Evolutionary conservation across 2,329 filamentous ascomycete genomes (phyloP), one percentile per base, ranked within the genome.

Genomic region (Alternaria burnsii): DNA sequence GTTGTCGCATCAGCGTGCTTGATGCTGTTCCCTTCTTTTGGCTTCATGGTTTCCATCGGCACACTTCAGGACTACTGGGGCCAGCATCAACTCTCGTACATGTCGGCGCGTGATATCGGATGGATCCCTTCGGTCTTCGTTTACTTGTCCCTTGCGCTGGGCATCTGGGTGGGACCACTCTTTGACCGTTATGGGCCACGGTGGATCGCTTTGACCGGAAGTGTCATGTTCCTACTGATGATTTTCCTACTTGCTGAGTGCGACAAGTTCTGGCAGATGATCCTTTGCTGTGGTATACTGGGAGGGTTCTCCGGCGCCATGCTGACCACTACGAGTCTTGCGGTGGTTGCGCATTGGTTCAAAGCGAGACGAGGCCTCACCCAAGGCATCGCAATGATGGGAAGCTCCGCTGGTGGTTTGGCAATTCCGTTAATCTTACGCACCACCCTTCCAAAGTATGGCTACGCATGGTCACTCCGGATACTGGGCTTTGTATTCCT

Each of bases 81-180:
- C 24, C 86, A 81, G 14, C 83, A 97, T 73, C 92, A 97, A 74
- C 85, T 97, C 5, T 82, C 83, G 8, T 77, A 82, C 32, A 88
- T 92, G 74, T 86, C 69, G 10, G 67, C 72, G 79, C 63, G 87
- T 88, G 66, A 88, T 10, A 87, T 94, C 20, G 92, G 92, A n/a
- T 97, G 93, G 93, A 91, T 97, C 52, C 94, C 95, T 63, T 91
- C 91, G 44, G 81, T 97, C n/a, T 95, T 93, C 72, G 88, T 91
- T 3, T 95, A 95, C 70, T 81, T 97, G 7, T 88, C 89, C 52
- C 94, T 97, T 74, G 91, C 93, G 68, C 87, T 92, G 36, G 93
- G 93, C 14, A 85, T 97, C 18, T 93, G 94, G 71, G 88, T 96
- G 48, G 94, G 94, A 0, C 93, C 94, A 0, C 80, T 97, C 14